Percentiles rank a stretch among this genome's conserved stretches.
Evolutionary conservation across 2,329 filamentous ascomycete genomes (phyloP).

Genomic region (Colletotrichum incanum): DNA sequence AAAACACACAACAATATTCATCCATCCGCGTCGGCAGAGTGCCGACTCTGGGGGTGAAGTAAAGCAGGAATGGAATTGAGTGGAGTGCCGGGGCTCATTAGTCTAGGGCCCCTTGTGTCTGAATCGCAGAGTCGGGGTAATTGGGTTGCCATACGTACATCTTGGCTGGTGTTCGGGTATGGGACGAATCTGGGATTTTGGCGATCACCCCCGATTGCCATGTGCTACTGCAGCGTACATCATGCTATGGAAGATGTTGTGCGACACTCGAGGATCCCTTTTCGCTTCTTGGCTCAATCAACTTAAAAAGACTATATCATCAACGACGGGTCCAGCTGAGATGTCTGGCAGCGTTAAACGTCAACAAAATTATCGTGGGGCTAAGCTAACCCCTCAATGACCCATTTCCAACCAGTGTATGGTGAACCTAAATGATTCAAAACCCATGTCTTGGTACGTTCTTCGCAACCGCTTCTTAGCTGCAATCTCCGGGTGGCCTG

Average conservation of each 20-base stretch:
- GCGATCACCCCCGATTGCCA: constrained; percentile 22
- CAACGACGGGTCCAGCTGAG: constrained; percentile 3
- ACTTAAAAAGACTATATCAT: neutral
- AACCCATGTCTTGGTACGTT: constrained; percentile 26
- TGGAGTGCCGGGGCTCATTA: neutral
- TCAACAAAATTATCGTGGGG: constrained; percentile 4
- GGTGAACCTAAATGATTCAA: constrained; percentile 28
- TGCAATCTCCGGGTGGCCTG: constrained; percentile 29
- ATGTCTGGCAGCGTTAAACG: constrained; percentile 1
- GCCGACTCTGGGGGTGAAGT: constrained; percentile 17
- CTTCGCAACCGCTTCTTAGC: constrained; percentile 3
- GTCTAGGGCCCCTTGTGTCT: constrained; percentile 23
- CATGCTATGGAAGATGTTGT: neutral
- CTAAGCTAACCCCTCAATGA: neutral
- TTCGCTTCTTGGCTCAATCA: constrained; percentile 7
- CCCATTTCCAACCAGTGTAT: constrained; percentile 1
- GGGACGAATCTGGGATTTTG: constrained; percentile 18
- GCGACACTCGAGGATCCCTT: neutral
- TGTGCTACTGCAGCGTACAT: constrained; percentile 9
- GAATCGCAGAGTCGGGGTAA: constrained; percentile 13
- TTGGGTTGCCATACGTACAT: neutral
- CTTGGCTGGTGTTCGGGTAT: constrained; percentile 11
- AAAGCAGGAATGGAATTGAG: neutral
- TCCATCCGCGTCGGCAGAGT: constrained; percentile 18
- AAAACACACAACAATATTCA: neutral